These are phyloP conservation scores for Camellia lanceoleosa DNA, from an alignment of 148 eudicot genomes.

Conservation along the genomic window DNA sequence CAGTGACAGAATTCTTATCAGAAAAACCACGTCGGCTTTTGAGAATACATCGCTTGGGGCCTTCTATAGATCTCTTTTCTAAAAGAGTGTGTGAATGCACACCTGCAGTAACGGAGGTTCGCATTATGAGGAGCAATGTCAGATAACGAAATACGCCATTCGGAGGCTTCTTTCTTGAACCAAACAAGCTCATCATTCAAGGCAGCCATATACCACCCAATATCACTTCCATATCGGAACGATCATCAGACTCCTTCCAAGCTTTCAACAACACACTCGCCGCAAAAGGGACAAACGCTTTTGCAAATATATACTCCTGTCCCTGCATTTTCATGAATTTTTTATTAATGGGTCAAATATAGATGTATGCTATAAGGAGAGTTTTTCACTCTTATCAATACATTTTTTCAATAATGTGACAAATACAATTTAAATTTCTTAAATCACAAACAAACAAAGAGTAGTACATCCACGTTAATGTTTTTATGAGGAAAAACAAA, in stretches of 20 bases:
- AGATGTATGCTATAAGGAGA: no score
- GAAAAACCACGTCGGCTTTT: no score
- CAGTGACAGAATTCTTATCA: no score
- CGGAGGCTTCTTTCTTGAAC: slow-evolving; percentile 84
- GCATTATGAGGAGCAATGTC: slow-evolving; percentile 48
- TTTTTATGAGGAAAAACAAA: no score
- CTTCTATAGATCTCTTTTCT: no score
- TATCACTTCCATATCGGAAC: slow-evolving; percentile 60
- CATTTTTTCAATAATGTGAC: no score
- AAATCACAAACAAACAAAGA: no score
- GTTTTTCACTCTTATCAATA: no score
- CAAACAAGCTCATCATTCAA: slow-evolving; percentile 77
- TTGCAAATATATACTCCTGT: slow-evolving; percentile 80
- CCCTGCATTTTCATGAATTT: slow-evolving; percentile 42
- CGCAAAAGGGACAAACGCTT: slow-evolving; percentile 67
- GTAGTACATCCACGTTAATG: no score
- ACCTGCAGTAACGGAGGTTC: slow-evolving; percentile 81
- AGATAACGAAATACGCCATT: slow-evolving; percentile 53
- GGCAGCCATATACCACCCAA: slow-evolving; percentile 79
- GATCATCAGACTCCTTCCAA: slow-evolving; percentile 60
- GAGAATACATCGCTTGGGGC: no score
- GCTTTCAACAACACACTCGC: slow-evolving; percentile 70
- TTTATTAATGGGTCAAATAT: no score
- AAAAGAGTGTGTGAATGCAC: not conserved
- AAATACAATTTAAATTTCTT: no score